These are phyloP conservation scores for Globisporangium orthogonon DNA, from an alignment of 352 stramenopile species.

Conservation along the genomic window DNA sequence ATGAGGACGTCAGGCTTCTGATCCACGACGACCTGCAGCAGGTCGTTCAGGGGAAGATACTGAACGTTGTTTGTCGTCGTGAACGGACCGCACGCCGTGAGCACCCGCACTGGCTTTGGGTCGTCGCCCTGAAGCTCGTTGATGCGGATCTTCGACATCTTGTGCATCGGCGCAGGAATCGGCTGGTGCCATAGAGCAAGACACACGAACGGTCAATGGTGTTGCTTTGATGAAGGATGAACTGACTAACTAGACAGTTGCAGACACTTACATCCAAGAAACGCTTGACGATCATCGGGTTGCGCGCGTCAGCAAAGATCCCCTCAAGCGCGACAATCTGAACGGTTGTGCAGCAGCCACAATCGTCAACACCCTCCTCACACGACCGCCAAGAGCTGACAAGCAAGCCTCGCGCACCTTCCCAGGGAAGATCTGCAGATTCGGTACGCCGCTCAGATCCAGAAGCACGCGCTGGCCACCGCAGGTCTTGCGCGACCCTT, in stretches of 20 bases:
- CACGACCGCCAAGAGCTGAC: not conserved
- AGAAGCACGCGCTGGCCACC: slow-evolving; percentile 75
- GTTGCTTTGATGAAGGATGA: not conserved
- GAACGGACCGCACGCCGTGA: slow-evolving; percentile 92
- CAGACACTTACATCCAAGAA: slow-evolving; percentile 59
- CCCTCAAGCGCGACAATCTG: slow-evolving; percentile 81
- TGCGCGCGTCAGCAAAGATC: slow-evolving; percentile 59
- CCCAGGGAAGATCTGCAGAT: slow-evolving; percentile 75
- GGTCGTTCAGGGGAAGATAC: slow-evolving; percentile 93
- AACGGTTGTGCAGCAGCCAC: slow-evolving; percentile 4
- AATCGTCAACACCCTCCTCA: not conserved
- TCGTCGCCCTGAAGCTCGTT: slow-evolving; percentile 41
- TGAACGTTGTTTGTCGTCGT: slow-evolving; percentile 92
- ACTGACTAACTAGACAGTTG: no score
- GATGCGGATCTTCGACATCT: slow-evolving; percentile 32
- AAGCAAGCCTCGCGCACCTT: slow-evolving; percentile 35
- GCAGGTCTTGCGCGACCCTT: slow-evolving; percentile 78
- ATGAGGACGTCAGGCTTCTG: slow-evolving; percentile 93
- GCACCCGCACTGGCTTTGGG: slow-evolving; percentile 55
- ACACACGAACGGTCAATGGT: not conserved
- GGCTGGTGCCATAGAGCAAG: slow-evolving; percentile 19
- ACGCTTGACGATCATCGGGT: slow-evolving; percentile 67
- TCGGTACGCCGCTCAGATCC: slow-evolving; percentile 59
- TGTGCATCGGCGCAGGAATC: slow-evolving; percentile 48
- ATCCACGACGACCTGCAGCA: slow-evolving; percentile 76